Conservation (phyloP, 208 protist species). For the Naegleria fowleri region DNA sequence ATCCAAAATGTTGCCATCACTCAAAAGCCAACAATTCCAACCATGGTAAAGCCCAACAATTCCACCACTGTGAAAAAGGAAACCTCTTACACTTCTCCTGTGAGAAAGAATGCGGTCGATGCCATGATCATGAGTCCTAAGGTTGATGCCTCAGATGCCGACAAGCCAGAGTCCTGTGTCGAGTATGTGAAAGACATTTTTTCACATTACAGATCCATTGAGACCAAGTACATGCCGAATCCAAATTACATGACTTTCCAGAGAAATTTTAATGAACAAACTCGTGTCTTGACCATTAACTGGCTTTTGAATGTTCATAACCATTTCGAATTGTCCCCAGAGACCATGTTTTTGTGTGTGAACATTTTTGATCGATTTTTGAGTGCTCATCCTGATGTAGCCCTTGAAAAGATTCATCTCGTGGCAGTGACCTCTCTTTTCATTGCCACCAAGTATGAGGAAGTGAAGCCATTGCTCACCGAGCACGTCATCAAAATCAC, state of each 20-base stretch:
- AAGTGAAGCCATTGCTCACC: conserved; percentile 81
- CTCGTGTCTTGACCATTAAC: conserved; percentile 91
- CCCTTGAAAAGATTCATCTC: conserved; percentile 62
- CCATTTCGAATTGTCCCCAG: conserved; percentile 85
- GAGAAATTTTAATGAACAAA: conserved; percentile 80
- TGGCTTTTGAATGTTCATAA: conserved; percentile 92
- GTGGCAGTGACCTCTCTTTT: conserved; percentile 73
- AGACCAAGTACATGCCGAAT: background rate
- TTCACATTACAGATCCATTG: background rate
- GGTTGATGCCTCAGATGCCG: background rate
- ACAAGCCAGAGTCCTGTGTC: background rate
- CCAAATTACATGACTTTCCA: conserved; percentile 62
- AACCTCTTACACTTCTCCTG: background rate
- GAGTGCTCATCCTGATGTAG: conserved; percentile 34
- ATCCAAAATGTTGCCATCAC: background rate
- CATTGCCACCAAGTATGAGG: conserved; percentile 85
- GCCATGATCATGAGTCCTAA: background rate
- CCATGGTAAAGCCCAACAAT: background rate
- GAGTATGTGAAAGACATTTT: conserved; percentile 16
- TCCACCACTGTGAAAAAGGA: background rate
- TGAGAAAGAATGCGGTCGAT: background rate
- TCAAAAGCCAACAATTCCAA: background rate
- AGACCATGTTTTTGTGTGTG: conserved; percentile 91
- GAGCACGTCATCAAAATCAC: conserved; percentile 86
- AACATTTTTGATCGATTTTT: conserved; percentile 91